Conservation (phyloP, 345 rosid genomes). For the Linum usitatissimum region DNA sequence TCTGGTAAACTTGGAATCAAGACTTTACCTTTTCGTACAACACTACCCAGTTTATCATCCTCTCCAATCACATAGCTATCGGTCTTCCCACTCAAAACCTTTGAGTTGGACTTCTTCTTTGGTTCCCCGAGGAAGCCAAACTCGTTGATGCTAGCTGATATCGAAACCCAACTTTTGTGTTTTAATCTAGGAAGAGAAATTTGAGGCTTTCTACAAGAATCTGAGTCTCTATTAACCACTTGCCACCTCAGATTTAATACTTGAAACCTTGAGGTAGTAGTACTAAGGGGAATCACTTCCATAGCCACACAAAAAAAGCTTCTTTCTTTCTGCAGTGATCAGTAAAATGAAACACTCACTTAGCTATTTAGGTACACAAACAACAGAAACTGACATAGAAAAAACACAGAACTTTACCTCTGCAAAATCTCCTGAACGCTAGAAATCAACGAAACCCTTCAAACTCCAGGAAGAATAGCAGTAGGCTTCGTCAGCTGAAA, state of each 20-base stretch:
- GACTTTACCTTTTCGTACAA: slow-evolving; percentile 33
- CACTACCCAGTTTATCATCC: slow-evolving; percentile 23
- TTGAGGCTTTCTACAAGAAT: slow-evolving; percentile 13
- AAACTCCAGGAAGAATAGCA: neutral
- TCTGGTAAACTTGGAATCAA: slow-evolving; percentile 68
- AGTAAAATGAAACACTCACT: slow-evolving; percentile 9
- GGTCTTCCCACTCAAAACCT: slow-evolving; percentile 32
- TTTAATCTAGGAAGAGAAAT: slow-evolving; percentile 13
- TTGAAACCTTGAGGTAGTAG: slow-evolving; percentile 22
- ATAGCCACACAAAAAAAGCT: slow-evolving; percentile 22
- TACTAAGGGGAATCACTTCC: slow-evolving; percentile 51
- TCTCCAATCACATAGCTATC: slow-evolving; percentile 49
- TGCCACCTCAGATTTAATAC: slow-evolving; percentile 22
- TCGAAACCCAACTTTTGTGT: slow-evolving; percentile 20
- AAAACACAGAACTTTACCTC: no score
- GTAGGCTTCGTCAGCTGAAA: neutral
- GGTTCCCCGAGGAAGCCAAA: slow-evolving; percentile 11
- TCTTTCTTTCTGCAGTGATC: slow-evolving; percentile 32
- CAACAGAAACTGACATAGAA: neutral
- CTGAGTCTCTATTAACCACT: slow-evolving; percentile 18
- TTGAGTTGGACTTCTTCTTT: slow-evolving; percentile 15
- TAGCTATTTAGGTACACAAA: neutral
- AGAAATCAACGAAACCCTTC: slow-evolving; percentile 2
- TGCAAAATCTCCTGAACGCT: neutral
- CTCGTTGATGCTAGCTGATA: slow-evolving; percentile 12